Conservation (phyloP, 179 eudicot genomes). For the Heliamphora pulchella region DNA sequence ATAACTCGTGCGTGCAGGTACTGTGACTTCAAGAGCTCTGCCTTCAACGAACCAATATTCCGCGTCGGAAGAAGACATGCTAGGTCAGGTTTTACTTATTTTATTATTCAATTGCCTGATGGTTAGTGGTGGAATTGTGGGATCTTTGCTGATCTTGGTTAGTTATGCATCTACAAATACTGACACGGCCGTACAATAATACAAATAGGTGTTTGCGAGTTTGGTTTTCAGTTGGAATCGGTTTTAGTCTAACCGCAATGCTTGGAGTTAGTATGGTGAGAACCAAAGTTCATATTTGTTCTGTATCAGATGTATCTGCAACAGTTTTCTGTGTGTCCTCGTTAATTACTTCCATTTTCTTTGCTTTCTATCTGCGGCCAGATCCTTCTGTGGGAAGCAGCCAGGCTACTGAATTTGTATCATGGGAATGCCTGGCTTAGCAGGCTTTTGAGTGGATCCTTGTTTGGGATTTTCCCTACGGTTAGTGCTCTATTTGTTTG, state of each 20-base stretch:
- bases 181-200: conserved; percentile 18
- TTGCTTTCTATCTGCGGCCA: conserved; percentile 19
- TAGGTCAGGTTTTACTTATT: conserved; percentile 54
- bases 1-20: conserved; percentile 34
- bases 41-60: conserved; percentile 52
- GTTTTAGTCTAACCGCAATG: conserved; percentile 58
- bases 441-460: conserved; percentile 39
- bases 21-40: conserved; percentile 61
- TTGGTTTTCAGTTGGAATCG: conserved; percentile 80
- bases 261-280: conserved; percentile 62
- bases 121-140: not conserved
- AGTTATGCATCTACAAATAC: not conserved
- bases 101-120: not conserved
- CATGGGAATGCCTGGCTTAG: conserved; percentile 30
- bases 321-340: not conserved
- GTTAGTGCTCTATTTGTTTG: conserved; percentile 33
- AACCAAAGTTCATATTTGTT: not conserved
- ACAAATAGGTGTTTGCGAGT: conserved; percentile 46
- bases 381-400: conserved; percentile 58
- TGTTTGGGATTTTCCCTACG: conserved; percentile 50
- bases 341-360: not conserved
- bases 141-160: not conserved
- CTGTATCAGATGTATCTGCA: conserved; percentile 2
- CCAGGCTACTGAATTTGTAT: conserved; percentile 34
- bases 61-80: conserved; percentile 50